Conservation (phyloP, 2,329 filamentous ascomycete species). For the Trichoderma sp. region DNA sequence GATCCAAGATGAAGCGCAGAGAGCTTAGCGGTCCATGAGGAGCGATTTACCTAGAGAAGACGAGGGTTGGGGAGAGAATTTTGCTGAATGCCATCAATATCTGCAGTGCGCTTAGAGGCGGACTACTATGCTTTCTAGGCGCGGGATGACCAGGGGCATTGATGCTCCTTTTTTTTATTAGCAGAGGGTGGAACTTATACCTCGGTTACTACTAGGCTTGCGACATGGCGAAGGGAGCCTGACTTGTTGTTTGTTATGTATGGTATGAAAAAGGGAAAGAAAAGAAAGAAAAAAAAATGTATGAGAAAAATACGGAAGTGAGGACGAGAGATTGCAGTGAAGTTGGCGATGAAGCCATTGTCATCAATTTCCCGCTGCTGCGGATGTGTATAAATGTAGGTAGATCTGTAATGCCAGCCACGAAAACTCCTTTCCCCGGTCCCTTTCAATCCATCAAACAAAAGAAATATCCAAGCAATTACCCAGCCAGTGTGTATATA, state of each 20-base stretch:
- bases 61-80: background rate
- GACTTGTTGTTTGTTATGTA: background rate
- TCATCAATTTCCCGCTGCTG: background rate
- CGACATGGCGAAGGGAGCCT: background rate
- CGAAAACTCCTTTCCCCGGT: background rate
- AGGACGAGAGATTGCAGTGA: background rate
- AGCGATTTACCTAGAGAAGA: background rate
- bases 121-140: background rate
- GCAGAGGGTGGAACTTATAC: background rate
- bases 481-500: background rate
- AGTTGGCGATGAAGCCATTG: background rate
- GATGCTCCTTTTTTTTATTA: background rate
- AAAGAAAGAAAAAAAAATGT: background rate
- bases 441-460: background rate
- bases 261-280: too few species aligned
- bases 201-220: background rate
- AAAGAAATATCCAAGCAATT: background rate
- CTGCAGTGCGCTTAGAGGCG: background rate
- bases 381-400: background rate
- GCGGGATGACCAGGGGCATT: background rate
- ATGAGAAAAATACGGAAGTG: background rate
- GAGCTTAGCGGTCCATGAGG: slow-evolving; percentile 28
- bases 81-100: background rate
- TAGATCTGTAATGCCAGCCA: background rate
- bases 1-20: slow-evolving; percentile 31